Conservation (phyloP, 768 basidiomycete genomes). For the Ramaria rubella region DNA sequence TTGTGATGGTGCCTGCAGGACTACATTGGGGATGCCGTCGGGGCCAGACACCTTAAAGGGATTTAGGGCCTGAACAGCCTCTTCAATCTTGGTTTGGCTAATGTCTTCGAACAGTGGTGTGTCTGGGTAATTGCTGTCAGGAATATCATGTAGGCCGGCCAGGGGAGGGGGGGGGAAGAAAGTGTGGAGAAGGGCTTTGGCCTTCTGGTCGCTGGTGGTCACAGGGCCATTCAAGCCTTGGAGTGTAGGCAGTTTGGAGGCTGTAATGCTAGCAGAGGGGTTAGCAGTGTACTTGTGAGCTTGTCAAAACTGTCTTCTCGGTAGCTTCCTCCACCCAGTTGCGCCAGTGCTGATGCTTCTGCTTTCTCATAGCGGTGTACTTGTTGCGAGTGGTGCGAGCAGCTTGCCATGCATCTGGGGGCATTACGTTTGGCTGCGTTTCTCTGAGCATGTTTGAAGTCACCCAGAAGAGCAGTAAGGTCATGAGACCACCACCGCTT, state of each 20-base stretch:
- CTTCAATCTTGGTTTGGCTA: not conserved
- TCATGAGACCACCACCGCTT: slow-evolving; percentile 32
- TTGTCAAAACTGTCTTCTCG: not conserved
- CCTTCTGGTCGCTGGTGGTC: slow-evolving; percentile 18
- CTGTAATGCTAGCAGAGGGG: not conserved
- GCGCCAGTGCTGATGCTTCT: not conserved
- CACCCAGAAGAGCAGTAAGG: slow-evolving; percentile 18
- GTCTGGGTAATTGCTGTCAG: not conserved
- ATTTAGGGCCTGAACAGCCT: not conserved
- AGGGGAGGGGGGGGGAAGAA: slow-evolving; percentile 19
- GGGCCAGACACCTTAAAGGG: not conserved
- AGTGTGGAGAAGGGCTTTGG: slow-evolving; percentile 10
- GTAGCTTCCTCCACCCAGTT: not conserved
- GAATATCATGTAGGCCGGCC: not conserved
- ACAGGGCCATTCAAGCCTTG: not conserved
- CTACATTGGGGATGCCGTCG: not conserved
- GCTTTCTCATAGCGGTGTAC: not conserved
- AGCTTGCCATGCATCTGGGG: not conserved
- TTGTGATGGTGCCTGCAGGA: not conserved
- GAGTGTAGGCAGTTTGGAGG: not conserved
- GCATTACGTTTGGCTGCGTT: slow-evolving; percentile 7
- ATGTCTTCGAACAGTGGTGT: slow-evolving; percentile 24
- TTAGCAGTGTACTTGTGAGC: not conserved
- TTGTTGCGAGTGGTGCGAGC: not conserved
- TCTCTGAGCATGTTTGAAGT: not conserved